A percentile compares a stretch with the other conserved stretches of the same genome.
phyloP scores from a whole-genome alignment of 108 stramenopile genomes.

The Skeletonema grethae region DNA sequence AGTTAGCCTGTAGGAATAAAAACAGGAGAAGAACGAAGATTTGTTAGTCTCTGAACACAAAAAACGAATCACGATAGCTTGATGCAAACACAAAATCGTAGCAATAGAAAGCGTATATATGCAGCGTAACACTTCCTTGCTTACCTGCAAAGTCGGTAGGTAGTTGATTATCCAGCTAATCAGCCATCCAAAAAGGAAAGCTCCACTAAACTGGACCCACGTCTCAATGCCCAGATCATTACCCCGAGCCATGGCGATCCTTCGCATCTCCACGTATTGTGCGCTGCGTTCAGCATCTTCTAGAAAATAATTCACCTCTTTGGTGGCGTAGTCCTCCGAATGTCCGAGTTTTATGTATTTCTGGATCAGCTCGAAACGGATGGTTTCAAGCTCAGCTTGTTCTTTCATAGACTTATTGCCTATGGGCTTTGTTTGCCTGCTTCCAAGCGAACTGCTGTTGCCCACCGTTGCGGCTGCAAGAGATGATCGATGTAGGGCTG shows the following conservation, averaged over 20 bases:
- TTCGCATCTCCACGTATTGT: slow-evolving; percentile 50
- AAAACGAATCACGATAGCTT: not conserved
- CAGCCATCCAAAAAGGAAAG: slow-evolving; percentile 38
- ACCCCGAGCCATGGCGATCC: slow-evolving; percentile 44
- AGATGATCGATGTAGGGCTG: slow-evolving; percentile 1
- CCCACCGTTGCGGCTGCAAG: slow-evolving; percentile 36
- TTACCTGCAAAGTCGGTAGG: slow-evolving; percentile 19
- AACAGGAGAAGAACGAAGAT: not conserved
- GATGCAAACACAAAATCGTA: not conserved
- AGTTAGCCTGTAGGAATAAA: not conserved
- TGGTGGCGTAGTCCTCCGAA: slow-evolving; percentile 43
- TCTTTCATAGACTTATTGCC: slow-evolving; percentile 34
- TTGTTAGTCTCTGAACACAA: not conserved
- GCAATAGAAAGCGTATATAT: not conserved
- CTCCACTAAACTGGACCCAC: slow-evolving; percentile 39
- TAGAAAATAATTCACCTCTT: slow-evolving; percentile 46
- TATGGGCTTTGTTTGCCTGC: slow-evolving; percentile 7
- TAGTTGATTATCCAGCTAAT: slow-evolving; percentile 28
- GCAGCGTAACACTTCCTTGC: not conserved
- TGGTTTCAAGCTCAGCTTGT: slow-evolving; percentile 39
- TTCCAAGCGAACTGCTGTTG: slow-evolving; percentile 22
- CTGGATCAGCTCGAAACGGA: slow-evolving; percentile 41
- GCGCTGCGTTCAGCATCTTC: slow-evolving; percentile 42
- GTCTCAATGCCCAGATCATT: slow-evolving; percentile 50
- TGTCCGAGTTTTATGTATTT: slow-evolving; percentile 46